phyloP scores from a whole-genome alignment of 495 filamentous ascomycete species.

The Saxispiralis lemnorum region DNA sequence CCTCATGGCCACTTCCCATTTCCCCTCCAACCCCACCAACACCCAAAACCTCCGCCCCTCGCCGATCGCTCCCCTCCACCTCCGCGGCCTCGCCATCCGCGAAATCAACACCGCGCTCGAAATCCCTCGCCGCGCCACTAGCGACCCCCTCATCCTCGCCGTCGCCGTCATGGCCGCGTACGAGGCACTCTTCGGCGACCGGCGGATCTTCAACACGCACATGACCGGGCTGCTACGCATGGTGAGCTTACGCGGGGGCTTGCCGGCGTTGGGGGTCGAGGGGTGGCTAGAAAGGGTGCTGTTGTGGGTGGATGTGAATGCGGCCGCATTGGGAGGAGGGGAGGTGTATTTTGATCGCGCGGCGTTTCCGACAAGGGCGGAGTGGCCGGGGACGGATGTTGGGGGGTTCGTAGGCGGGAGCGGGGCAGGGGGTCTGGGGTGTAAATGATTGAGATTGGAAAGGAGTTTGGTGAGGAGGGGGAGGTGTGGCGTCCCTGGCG shows the following conservation, averaged over 20 bases:
- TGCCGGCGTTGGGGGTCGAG: conserved; percentile 9
- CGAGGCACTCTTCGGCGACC: conserved; percentile 15
- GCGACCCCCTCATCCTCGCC: conserved; percentile 11
- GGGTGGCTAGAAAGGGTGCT: conserved; percentile 13
- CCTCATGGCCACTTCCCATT: conserved; percentile 29
- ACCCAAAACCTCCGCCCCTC: too few relatives aligned
- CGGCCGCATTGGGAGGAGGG: conserved; percentile 1
- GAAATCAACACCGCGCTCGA: conserved; percentile 14
- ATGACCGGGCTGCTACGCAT: conserved; percentile 14
- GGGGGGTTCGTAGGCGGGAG: conserved; percentile 2
- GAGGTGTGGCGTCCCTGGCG: too few relatives aligned
- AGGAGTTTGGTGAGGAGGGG: too few relatives aligned
- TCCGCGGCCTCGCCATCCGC: conserved; percentile 11
- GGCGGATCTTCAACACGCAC: conserved; percentile 13
- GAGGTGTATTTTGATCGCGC: conserved; percentile 9
- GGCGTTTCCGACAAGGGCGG: conserved; percentile 6
- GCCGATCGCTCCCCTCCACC: conserved; percentile 9
- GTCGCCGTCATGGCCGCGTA: conserved; percentile 12
- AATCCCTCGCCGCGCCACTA: conserved; percentile 2
- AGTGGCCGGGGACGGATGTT: conserved; percentile 6
- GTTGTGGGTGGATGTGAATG: conserved; percentile 15
- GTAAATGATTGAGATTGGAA: background rate
- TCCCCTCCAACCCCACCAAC: conserved; percentile 14
- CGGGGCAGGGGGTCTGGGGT: background rate
- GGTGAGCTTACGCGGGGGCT: conserved; percentile 12